Conservation (phyloP, 2,329 filamentous ascomycete species). For the Escovopsis weberi region DNA sequence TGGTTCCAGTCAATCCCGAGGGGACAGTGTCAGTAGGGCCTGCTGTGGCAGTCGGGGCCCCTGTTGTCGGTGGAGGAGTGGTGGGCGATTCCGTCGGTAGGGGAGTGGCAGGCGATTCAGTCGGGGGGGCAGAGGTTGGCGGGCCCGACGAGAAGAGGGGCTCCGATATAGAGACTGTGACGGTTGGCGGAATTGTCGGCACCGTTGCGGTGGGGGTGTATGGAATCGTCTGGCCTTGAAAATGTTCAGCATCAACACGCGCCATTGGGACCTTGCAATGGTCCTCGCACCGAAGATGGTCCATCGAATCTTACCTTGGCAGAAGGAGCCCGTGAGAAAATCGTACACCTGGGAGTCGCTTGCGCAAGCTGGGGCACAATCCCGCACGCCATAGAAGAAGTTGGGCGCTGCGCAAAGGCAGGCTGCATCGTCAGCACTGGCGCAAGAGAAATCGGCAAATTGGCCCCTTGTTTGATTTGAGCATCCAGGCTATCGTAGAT, state of each 20-base stretch:
- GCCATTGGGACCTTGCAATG: neutral
- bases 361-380: slow-evolving; percentile 20
- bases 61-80: neutral
- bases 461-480: slow-evolving; percentile 8
- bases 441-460: slow-evolving; percentile 13
- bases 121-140: neutral
- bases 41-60: slow-evolving; percentile 1
- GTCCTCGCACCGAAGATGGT: too few relatives aligned
- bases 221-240: slow-evolving; percentile 3
- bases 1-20: neutral
- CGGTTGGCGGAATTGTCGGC: neutral
- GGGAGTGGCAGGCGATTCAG: neutral
- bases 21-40: neutral
- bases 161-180: neutral
- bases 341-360: slow-evolving; percentile 15
- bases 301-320: slow-evolving; percentile 5
- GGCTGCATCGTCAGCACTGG: slow-evolving; percentile 15
- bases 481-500: slow-evolving; percentile 9
- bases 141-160: neutral
- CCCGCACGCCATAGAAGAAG: slow-evolving; percentile 18
- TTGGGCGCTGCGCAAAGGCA: slow-evolving; percentile 24
- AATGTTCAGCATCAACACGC: neutral
- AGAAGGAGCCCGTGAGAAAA: slow-evolving; percentile 13
- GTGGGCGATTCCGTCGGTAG: neutral
- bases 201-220: slow-evolving; percentile 1